Base-by-base conservation (phyloP, 345 rosid species). In the Boechera retrofracta region DNA sequence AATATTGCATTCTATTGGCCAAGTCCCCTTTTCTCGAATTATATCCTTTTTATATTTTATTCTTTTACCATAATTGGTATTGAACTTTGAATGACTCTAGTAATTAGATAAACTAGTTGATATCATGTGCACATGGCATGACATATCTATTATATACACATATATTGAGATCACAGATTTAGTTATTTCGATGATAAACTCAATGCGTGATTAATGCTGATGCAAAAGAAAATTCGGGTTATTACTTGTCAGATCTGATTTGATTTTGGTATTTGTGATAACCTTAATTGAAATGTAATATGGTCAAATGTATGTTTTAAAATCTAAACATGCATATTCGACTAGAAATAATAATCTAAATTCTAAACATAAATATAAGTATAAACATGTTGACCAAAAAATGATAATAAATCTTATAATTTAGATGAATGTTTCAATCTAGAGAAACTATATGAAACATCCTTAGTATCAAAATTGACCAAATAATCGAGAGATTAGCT, bases 211-310 rank as follows among this genome's bases (percentile, higher is more conserved):
- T 57, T 71, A 71, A 48, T 71, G 72, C 77, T 65, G 18, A 55
- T 63, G 38, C 10, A 24, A 55, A 55, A n/a, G 58, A 69, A 53
- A 73, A 69, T 24, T 45, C 44, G 21, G 51, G 52, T 48, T 6
- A 64, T 47, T 71, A 54, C 29, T 57, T 31, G 64, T 28, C 47
- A 78, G 73, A 78, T 78, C 69, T 66, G 77, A 78, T 78, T 72
- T 49, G 63, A 39, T 72, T 78, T 72, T 65, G 81, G 72, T 71
- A 57, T 38, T 29, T 49, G 77, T 65, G 73, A 77, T 36, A 58
- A 18, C 39, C 18, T 77, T 64, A 38, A 64, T 21, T 71, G 44
- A 49, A 71, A 45, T 48, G 47, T 5, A 64, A 48, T 18, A 36
- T 38, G 21, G 55, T 64, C 77, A 71, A 52, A 13, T 36, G 11